A percentile compares a stretch with the other conserved stretches of the same genome.
These are phyloP conservation scores for Lentinula sp. DNA, from an alignment of 768 basidiomycete species.

Conservation along the genomic window DNA sequence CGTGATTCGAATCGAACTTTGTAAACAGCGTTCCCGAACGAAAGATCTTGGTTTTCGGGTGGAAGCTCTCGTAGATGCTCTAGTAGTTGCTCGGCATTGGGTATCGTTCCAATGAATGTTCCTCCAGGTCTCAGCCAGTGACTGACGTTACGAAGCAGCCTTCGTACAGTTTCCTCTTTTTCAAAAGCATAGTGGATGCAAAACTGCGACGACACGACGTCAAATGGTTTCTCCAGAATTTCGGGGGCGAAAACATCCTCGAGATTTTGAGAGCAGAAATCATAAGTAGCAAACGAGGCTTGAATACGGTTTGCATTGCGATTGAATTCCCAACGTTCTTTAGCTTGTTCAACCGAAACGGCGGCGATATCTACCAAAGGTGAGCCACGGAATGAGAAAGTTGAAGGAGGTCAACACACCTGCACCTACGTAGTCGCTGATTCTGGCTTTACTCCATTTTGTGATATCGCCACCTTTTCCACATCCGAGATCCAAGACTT, in stretches of 20 bases:
- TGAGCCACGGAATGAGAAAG: neutral
- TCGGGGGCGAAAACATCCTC: slow-evolving; percentile 60
- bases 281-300: slow-evolving; percentile 78
- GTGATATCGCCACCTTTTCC: slow-evolving; percentile 98
- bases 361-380: slow-evolving; percentile 71
- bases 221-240: slow-evolving; percentile 65
- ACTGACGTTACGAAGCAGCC: slow-evolving; percentile 90
- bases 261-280: slow-evolving; percentile 80
- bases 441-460: slow-evolving; percentile 89
- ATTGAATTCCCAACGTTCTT: slow-evolving; percentile 53
- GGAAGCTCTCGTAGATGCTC: slow-evolving; percentile 69
- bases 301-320: slow-evolving; percentile 49
- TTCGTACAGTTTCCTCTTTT: slow-evolving; percentile 75
- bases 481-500: slow-evolving; percentile 94
- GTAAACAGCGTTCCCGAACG: slow-evolving; percentile 91
- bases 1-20: slow-evolving; percentile 80
- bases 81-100: slow-evolving; percentile 82
- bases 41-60: slow-evolving; percentile 56
- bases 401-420: slow-evolving; percentile 39
- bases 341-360: slow-evolving; percentile 87
- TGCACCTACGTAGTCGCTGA: slow-evolving; percentile 73
- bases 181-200: slow-evolving; percentile 99
- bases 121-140: slow-evolving; percentile 78
- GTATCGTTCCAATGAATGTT: slow-evolving; percentile 94
- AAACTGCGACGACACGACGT: slow-evolving; percentile 98